Evolutionary conservation across 805 yeast genomes (phyloP), one percentile per base, ranked within the genome.

Genomic region (Yarrowia hollandica): DNA sequence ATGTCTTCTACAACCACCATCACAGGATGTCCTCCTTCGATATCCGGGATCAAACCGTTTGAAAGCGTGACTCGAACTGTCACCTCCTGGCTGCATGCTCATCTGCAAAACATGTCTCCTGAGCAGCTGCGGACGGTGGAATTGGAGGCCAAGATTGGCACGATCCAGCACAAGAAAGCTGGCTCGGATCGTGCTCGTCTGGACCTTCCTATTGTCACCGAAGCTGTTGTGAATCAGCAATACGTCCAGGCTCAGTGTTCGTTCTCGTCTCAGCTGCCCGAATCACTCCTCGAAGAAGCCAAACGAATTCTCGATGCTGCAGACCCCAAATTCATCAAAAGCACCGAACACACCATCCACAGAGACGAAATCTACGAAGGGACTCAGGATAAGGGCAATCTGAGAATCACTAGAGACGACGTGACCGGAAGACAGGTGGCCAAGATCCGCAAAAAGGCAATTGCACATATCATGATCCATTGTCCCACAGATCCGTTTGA

Each of bases 51-150:
- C 0, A 83, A 83, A 41, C 94, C 94, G 0, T 81, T 88, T 48
- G 90, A 89, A 67, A 92, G 89, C 66, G 76, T 88, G 61, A 86
- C 91, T 5, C 82, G 91, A 67, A 82, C 88, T 30, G 82, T 91
- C 6, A 86, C 94, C 19, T 89, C 86, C 65, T 91, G 97, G 97
- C 78, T 91, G 8, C 90, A 86, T 76, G 90, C 95, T 16, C 85
- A 88, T 63, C 77, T 90, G 46, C 78, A 78, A 42, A 62, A 64
- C 31, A 58, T 72, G 48, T 64, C 56, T 2, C 64, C 60, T 4
- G 64, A 64, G 5, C 63, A 63, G n/a, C 64, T 69, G 6, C 34
- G 61, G 14, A 61, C 64, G 34, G 60, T 70, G 5, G 88, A 88
- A 30, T 79, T 88, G 35, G 76, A 72, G 63, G 64, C 71, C 64